Evolutionary conservation across 1,139 yeast genomes (phyloP).

Genomic region (Debaryomycetaceae sp.): DNA sequence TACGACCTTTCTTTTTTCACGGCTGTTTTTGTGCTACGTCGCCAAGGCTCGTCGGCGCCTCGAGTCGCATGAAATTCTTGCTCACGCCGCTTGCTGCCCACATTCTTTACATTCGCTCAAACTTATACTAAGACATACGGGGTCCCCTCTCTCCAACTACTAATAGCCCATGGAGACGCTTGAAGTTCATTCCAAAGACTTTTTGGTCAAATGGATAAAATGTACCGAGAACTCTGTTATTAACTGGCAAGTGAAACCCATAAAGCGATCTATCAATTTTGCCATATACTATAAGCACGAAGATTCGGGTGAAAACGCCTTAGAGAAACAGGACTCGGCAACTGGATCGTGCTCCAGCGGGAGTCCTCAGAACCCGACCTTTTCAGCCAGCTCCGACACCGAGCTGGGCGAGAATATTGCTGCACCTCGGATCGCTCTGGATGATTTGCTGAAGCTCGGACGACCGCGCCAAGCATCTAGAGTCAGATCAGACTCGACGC

Average conservation of each 20-base stretch:
- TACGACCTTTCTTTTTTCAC: constrained; percentile 46
- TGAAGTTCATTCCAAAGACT: constrained; percentile 82
- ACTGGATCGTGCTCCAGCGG: neutral
- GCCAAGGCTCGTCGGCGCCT: neutral
- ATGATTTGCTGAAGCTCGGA: too few relatives aligned
- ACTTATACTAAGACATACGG: neutral
- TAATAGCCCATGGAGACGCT: constrained; percentile 58
- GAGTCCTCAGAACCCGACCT: neutral
- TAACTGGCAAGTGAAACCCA: constrained; percentile 75
- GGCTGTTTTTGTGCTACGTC: neutral
- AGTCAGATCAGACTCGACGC: constrained; percentile 22
- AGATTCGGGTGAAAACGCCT: too few relatives aligned
- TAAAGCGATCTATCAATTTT: constrained; percentile 69
- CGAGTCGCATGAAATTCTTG: neutral
- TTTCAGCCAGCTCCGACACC: neutral
- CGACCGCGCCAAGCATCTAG: too few relatives aligned
- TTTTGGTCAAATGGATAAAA: constrained; percentile 82
- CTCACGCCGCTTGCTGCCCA: too few relatives aligned
- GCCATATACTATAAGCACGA: constrained; percentile 44
- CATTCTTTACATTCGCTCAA: too few relatives aligned
- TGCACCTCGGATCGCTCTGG: too few relatives aligned
- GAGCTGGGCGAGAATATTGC: neutral
- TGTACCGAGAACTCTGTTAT: constrained; percentile 58
- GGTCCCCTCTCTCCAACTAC: neutral
- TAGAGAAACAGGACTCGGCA: too few relatives aligned